Percentiles rank a stretch among this genome's conserved stretches.
These are phyloP conservation scores for Eimeria sp. DNA, from an alignment of 169 alveolate genomes.

Conservation along the genomic window DNA sequence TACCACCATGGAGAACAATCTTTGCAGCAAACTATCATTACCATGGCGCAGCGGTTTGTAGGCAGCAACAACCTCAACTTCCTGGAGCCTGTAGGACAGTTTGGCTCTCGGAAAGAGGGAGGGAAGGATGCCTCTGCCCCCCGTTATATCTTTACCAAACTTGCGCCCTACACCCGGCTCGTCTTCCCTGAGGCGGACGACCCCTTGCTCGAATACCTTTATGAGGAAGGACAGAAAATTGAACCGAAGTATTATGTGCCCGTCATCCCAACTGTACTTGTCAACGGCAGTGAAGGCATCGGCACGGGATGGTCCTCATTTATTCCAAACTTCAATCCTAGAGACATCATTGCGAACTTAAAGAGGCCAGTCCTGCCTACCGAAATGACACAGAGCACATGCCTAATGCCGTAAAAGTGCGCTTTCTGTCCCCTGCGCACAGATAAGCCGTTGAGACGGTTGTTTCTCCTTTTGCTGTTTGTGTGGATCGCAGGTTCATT, in stretches of 20 bases:
- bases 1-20: slow-evolving; percentile 99
- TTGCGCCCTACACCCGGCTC: slow-evolving; percentile 91
- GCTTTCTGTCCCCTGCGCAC: neutral
- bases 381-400: neutral
- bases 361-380: slow-evolving; percentile 71
- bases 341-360: slow-evolving; percentile 97
- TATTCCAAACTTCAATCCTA: slow-evolving; percentile 99
- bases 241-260: slow-evolving; percentile 99
- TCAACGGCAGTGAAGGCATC: slow-evolving; percentile 99
- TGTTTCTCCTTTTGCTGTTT: neutral
- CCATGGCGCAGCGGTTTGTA: slow-evolving; percentile 99
- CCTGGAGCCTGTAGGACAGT: slow-evolving; percentile 93
- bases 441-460: neutral
- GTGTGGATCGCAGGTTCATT: slow-evolving; percentile 76
- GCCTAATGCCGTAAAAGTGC: neutral
- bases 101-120: slow-evolving; percentile 99
- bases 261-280: slow-evolving; percentile 98
- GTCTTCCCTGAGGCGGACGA: slow-evolving; percentile 93
- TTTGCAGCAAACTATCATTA: slow-evolving; percentile 98
- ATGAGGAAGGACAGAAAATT: slow-evolving; percentile 99
- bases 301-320: slow-evolving; percentile 98
- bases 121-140: slow-evolving; percentile 99
- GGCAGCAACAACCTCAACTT: slow-evolving; percentile 96
- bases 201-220: slow-evolving; percentile 83
- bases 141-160: slow-evolving; percentile 94